Evolutionary conservation across 2,329 filamentous ascomycete genomes (phyloP), one percentile per base, ranked within the genome.

Genomic region (Aspergillus fumigatus): DNA sequence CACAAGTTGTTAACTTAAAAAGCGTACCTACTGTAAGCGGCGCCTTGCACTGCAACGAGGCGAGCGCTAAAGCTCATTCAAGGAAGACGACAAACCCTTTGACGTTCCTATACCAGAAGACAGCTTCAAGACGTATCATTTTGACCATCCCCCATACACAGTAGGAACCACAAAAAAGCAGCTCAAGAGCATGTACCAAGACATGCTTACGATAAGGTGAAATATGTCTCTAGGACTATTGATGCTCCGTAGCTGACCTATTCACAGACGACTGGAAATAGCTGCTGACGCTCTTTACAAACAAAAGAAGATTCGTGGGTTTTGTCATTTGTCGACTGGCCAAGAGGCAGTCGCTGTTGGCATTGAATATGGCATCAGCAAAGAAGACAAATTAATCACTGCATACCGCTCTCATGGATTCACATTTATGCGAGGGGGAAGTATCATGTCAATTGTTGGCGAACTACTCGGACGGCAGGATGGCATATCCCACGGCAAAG

Each of bases 251-350:
- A 40, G 29, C 43, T 52, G n/a, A 51, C 41, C 8, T 10, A 21
- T 25, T 25, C 17, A 55, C 68, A 96, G 92, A 79, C 92, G 94
- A 77, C 94, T 97, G 91, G 93, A 97, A 80, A 93, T 97, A 89
- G 90, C 91, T 61, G 90, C 93, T 79, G 93, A 97, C 76, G 85
- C 90, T 72, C 82, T 97, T 70, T 97, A 97, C 88, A 97, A 97
- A 82, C 92, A 97, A 81, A 96, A 96, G 85, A 96, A 97, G 83
- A 96, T 97, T 69, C 89, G 93, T 68, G 93, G 93, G 77, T 97
- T 97, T 87, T 97, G 93, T 81, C 93, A 97, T 80, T 80, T 97
- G 75, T 97, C 93, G 55, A 96, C 90, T 51, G 93, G 93, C 59
- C 93, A 97, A 79, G 93, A 97, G 83, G 93, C 93, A 62, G 93